Evolutionary conservation across 163 green algal species (phyloP), one percentile per base, ranked within the genome.

Genomic region (Chlamydomonas reinhardtii): DNA sequence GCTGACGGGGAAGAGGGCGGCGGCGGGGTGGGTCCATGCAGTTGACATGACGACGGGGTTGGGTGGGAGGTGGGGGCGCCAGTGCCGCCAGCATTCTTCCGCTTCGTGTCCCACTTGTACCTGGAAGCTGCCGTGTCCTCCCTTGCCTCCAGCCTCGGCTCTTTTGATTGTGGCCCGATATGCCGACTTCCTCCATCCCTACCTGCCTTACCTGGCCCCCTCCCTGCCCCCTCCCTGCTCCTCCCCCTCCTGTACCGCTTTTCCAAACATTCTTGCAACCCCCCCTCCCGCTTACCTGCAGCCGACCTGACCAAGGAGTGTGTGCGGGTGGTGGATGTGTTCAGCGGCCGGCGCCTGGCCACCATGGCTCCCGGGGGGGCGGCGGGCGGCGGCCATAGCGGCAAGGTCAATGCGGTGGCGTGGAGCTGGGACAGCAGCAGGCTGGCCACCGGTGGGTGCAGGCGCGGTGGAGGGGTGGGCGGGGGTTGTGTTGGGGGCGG

Each of bases 341-440:
- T 80, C 71, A 87, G 34, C 27, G 81, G 81, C 35, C 27, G n/a
- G 32, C 70, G 71, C 4, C 71, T 87, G 56, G 81, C 81, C 29
- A 29, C 74, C 35, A 80, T 87, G 71, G 81, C 34, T 4, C 35
- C 56, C 0, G n/a, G 56, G 2, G 81, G 81, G 8, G 56, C 34
- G 4, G 48, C 48, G 48, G 48, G 48, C 48, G 81, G 81, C 8
- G 81, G 81, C 0, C 81, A 87, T 59, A n/a, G 34, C 6, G 34
- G 37, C 56, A 74, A 74, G 35, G 59, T 87, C n/a, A 79, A 59
- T 35, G 59, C 56, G 16, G 56, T 80, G 59, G 81, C 56, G 2
- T 87, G 81, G 81, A 81, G 70, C 70, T 65, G 35, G 70, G 81
- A 87, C 70, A 72, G 81, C 71, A 69, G 70, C 70, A 29, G 81